A percentile compares a stretch with the other conserved stretches of the same genome.
Conservation (phyloP, 441 rosid species). For the Mallotus repandus region DNA sequence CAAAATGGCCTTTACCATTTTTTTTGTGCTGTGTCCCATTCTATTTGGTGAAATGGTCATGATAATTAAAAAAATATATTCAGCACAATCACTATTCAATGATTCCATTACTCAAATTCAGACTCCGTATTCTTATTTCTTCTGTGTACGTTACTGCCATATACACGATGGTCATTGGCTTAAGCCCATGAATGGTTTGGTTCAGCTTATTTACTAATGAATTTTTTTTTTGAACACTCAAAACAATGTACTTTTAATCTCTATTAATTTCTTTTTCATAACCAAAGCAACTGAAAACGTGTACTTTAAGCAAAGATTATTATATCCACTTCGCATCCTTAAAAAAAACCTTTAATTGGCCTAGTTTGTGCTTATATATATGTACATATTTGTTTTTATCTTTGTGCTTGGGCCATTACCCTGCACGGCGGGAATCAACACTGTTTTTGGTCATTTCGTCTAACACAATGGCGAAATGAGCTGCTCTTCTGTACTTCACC, state of each 20-base stretch:
- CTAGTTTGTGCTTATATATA: not conserved
- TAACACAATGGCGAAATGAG: too few species aligned
- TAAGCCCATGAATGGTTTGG: not conserved
- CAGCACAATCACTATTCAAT: too few species aligned
- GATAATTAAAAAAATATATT: too few species aligned
- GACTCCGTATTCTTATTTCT: not conserved
- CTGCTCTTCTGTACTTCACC: too few species aligned
- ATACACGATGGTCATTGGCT: not conserved
- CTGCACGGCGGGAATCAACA: not conserved
- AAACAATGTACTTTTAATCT: conserved; percentile 1
- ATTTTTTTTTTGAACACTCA: conserved; percentile 41
- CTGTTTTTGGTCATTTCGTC: too few species aligned
- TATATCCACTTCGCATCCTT: not conserved
- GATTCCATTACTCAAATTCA: too few species aligned
- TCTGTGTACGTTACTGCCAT: not conserved
- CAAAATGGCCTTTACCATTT: too few species aligned
- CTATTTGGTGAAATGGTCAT: too few species aligned
- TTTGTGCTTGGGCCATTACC: not conserved
- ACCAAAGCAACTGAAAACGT: conserved; percentile 8
- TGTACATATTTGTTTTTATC: too few species aligned
- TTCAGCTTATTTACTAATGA: conserved; percentile 20
- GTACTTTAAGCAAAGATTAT: conserved; percentile 25
- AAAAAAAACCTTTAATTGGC: not conserved
- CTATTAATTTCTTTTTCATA: not conserved
- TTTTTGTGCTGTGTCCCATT: too few species aligned